These are phyloP conservation scores for Calonectria pseudoturangicola DNA, from an alignment of 2,329 filamentous ascomycete genomes.

Conservation along the genomic window DNA sequence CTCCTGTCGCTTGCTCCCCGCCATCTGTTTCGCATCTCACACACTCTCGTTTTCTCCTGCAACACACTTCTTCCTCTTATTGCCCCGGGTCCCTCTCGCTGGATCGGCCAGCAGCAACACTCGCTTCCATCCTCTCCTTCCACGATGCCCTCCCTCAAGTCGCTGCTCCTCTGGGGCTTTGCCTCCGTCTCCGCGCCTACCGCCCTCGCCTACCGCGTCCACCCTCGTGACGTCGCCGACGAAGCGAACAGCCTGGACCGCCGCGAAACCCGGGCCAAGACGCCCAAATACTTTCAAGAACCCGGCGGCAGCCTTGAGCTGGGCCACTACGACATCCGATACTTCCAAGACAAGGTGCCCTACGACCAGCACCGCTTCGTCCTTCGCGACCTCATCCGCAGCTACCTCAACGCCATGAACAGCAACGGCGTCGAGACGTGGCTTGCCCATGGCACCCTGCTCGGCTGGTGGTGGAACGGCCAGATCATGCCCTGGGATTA, in stretches of 20 bases:
- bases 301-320: conserved; percentile 76
- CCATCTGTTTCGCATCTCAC: background rate
- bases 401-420: conserved; percentile 82
- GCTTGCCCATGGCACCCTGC: conserved; percentile 88
- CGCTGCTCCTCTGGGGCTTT: conserved; percentile 53
- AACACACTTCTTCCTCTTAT: background rate
- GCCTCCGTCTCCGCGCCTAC: conserved; percentile 49
- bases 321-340: conserved; percentile 85
- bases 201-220: conserved; percentile 45
- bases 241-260: conserved; percentile 13
- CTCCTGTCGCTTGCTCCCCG: background rate
- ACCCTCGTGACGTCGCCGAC: conserved; percentile 32
- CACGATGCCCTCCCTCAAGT: conserved; percentile 49
- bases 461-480: conserved; percentile 94
- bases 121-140: background rate
- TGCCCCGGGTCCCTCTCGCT: background rate
- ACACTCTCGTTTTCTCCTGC: background rate
- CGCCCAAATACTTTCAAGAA: conserved; percentile 79
- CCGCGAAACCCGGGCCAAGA: conserved; percentile 45
- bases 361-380: conserved; percentile 81
- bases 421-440: conserved; percentile 84
- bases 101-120: background rate
- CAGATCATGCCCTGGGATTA: conserved; percentile 88
- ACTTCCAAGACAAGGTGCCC: conserved; percentile 76
- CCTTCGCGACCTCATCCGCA: conserved; percentile 81